These are phyloP conservation scores for Carpinus viminea DNA, from an alignment of 306 rosid genomes.

Conservation along the genomic window DNA sequence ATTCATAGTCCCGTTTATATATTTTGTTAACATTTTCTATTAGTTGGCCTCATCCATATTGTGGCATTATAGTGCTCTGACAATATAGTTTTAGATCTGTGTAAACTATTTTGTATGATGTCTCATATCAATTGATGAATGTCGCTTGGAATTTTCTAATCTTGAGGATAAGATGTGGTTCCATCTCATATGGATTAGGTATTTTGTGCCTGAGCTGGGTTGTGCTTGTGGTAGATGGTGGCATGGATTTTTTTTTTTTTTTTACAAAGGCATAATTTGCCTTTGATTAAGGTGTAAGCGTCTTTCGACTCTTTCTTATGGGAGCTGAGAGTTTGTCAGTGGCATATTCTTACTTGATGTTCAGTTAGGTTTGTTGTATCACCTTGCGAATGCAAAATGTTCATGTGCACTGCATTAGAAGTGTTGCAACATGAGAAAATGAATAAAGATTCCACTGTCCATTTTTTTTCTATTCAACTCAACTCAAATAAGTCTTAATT, in stretches of 20 bases:
- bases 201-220: neutral
- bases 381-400: neutral
- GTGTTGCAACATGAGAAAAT: neutral
- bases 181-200: neutral
- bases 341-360: neutral
- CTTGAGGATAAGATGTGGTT: neutral
- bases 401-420: neutral
- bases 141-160: neutral
- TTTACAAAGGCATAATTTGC: neutral
- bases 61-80: neutral
- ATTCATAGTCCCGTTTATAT: neutral
- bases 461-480: too few relatives aligned
- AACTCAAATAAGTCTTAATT: too few relatives aligned
- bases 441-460: neutral
- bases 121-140: neutral
- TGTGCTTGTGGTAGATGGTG: slow-evolving; percentile 1
- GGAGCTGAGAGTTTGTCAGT: neutral
- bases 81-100: neutral
- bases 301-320: neutral
- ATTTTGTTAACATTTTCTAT: neutral
- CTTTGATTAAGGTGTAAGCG: neutral
- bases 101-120: neutral
- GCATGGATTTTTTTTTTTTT: neutral
- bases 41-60: neutral
- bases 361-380: neutral